Percentiles rank a stretch among this genome's conserved stretches.
These are phyloP conservation scores for Mucor indicus DNA, from an alignment of 371 early-diverging fungal genomes.

Conservation along the genomic window DNA sequence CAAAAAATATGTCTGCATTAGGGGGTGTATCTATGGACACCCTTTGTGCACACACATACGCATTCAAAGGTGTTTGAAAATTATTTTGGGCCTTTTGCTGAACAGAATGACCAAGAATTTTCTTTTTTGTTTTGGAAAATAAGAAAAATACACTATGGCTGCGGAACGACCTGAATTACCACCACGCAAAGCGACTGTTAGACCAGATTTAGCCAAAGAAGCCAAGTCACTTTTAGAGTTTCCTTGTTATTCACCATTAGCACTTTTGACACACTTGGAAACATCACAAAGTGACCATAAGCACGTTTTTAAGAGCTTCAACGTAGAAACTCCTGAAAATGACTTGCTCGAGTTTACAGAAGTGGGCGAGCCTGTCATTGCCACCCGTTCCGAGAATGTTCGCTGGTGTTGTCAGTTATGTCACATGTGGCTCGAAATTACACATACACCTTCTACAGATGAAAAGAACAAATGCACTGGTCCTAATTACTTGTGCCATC, in stretches of 20 bases:
- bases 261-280: conserved; percentile 10
- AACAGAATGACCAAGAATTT: too few species aligned
- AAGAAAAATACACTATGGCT: conserved; percentile 6
- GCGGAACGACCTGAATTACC: conserved; percentile 11
- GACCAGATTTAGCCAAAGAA: neutral
- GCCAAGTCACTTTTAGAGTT: neutral
- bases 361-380: too few species aligned
- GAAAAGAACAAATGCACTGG: conserved; percentile 6
- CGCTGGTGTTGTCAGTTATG: conserved; percentile 11
- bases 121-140: too few species aligned
- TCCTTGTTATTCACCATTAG: conserved; percentile 10
- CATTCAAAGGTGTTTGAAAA: too few species aligned
- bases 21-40: too few species aligned
- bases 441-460: neutral
- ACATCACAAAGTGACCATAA: conserved; percentile 10
- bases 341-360: too few species aligned
- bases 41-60: too few species aligned
- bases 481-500: conserved; percentile 25
- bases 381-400: neutral
- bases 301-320: conserved; percentile 16
- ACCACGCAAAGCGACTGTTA: neutral
- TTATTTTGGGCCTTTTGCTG: too few species aligned
- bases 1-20: too few species aligned
- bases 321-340: neutral
- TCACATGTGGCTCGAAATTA: conserved; percentile 14